Evolutionary conservation across 495 filamentous ascomycete species (phyloP), one percentile per base, ranked within the genome.

Genomic region (Penicillium turbatum): DNA sequence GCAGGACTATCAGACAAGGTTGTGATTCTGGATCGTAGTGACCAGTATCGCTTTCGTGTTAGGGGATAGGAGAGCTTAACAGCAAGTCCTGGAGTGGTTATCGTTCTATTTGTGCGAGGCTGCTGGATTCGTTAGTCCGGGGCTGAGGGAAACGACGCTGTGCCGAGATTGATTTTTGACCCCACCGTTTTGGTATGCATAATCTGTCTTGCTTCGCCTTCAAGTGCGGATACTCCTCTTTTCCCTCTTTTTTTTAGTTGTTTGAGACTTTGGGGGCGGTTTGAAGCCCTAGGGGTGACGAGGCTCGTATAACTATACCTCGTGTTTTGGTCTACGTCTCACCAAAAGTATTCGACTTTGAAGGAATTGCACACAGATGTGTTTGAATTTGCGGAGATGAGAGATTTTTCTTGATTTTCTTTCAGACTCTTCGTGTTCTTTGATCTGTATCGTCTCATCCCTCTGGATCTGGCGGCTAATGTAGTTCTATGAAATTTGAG

Each of bases 21-120:
- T 5, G 79, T 88, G 7, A 82, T 84, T 72, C 60, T 87, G 56
- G 83, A 86, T 57, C 69, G 82, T 8, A 77, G 74, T 41, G 86
- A 88, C 37, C 56, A 74, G 58, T 88, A 78, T 64, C 51, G 61
- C 34, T 86, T 87, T 55, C 62, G 62, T n/a, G 81, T 85, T 56
- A 53, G 34, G 27, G 19, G 34, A 11, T 42, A 37, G 15, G 26
- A 49, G 10, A 46, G 1, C 21, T 2, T 9, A 16, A 37, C 11
- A 11, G 13, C 2, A 30, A 15, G 6, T 9, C 9, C 5, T 16
- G 1, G 13, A 12, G 24, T 44, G 19, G 24, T 39, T 21, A 8
- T 39, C 16, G 21, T 21, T 10, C 16, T 17, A 8, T 8, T 6
- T 37, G 7, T 16, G 36, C 35, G 15, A 16, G 35, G 15, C 35